These are phyloP conservation scores for Cicer cuneatum DNA, from an alignment of 306 rosid species.

Conservation along the genomic window DNA sequence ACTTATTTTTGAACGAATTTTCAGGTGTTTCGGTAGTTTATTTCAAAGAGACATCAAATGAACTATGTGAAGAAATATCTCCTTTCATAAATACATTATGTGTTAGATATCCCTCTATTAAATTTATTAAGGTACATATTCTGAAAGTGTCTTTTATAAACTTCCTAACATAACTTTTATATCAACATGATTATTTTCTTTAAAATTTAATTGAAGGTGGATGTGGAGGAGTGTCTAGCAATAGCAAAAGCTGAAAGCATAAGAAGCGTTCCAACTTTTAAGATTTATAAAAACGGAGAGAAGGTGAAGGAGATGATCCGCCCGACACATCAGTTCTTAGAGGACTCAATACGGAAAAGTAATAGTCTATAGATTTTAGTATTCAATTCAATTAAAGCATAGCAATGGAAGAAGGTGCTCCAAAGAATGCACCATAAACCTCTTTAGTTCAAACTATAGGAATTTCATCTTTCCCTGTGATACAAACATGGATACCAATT, in stretches of 20 bases:
- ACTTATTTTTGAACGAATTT: slow-evolving; percentile 38
- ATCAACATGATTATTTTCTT: slow-evolving; percentile 42
- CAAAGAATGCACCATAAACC: slow-evolving; percentile 43
- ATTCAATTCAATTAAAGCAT: slow-evolving; percentile 40
- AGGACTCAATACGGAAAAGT: slow-evolving; percentile 72
- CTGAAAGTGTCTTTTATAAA: neutral
- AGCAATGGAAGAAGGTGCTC: slow-evolving; percentile 51
- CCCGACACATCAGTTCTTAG: slow-evolving; percentile 73
- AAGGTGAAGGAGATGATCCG: slow-evolving; percentile 80
- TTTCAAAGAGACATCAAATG: slow-evolving; percentile 73
- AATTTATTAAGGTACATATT: slow-evolving; percentile 70
- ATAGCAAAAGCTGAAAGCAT: slow-evolving; percentile 75
- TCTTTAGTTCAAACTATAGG: slow-evolving; percentile 52
- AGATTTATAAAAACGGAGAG: slow-evolving; percentile 80
- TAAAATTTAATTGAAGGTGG: slow-evolving; percentile 59
- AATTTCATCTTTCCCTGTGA: slow-evolving; percentile 59
- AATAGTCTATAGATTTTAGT: slow-evolving; percentile 49
- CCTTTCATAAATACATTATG: slow-evolving; percentile 82
- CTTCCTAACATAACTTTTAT: neutral
- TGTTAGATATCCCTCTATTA: slow-evolving; percentile 75
- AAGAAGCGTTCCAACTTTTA: slow-evolving; percentile 73
- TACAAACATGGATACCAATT: slow-evolving; percentile 58
- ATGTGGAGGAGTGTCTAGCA: slow-evolving; percentile 70
- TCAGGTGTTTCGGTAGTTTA: slow-evolving; percentile 79
- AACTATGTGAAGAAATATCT: slow-evolving; percentile 76